A percentile compares a stretch with the other conserved stretches of the same genome.
Evolutionary conservation across 2,329 filamentous ascomycete species (phyloP).

Genomic region (Rhynchosporium agropyri): DNA sequence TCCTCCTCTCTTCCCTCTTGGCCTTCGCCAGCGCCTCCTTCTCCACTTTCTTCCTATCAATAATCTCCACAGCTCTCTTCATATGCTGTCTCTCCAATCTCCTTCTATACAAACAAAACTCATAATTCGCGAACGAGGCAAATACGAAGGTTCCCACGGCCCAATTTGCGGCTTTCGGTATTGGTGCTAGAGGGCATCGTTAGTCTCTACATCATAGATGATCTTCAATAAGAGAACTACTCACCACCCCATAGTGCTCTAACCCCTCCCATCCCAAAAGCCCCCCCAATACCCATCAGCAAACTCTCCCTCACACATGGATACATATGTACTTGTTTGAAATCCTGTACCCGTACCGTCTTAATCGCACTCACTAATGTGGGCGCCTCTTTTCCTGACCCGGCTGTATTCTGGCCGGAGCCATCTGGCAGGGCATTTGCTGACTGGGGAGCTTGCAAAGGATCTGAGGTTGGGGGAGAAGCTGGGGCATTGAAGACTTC

Average conservation of each 20-base stretch:
- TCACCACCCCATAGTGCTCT: conserved; percentile 76
- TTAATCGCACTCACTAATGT: conserved; percentile 65
- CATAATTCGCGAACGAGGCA: conserved; percentile 72
- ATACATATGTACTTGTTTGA: conserved; percentile 71
- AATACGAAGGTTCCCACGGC: conserved; percentile 77
- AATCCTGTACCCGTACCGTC: conserved; percentile 68
- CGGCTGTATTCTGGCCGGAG: conserved; percentile 43
- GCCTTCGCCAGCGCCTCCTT: conserved; percentile 53
- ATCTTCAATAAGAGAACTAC: background rate
- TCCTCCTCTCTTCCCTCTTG: conserved; percentile 47
- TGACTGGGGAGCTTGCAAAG: conserved; percentile 21
- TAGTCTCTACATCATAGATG: background rate
- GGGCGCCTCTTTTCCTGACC: conserved; percentile 38
- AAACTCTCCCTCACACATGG: conserved; percentile 85
- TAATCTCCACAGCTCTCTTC: conserved; percentile 81
- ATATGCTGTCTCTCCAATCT: conserved; percentile 79
- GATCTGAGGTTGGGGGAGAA: too few species aligned
- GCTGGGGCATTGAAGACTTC: conserved; percentile 44
- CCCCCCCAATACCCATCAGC: conserved; percentile 79
- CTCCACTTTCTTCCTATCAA: conserved; percentile 72
- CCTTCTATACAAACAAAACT: conserved; percentile 79
- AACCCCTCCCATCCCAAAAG: conserved; percentile 73
- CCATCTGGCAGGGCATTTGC: conserved; percentile 42
- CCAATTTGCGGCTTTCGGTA: conserved; percentile 78
- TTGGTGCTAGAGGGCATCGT: conserved; percentile 50